phyloP scores from a whole-genome alignment of 2,329 filamentous ascomycete genomes.

The Microsporum audouinii region DNA sequence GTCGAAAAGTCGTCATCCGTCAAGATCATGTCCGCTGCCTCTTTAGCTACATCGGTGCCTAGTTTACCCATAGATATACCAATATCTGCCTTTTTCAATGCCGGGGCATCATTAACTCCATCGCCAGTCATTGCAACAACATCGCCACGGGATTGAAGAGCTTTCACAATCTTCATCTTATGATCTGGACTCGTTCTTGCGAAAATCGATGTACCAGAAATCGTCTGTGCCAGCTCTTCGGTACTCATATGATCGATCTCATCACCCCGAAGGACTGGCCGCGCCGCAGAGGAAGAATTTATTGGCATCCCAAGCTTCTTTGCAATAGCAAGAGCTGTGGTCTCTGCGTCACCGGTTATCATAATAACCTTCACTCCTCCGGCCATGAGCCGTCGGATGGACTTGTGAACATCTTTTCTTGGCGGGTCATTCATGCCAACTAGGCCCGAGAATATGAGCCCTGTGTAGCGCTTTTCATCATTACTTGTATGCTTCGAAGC shows the following conservation, averaged over 20 bases:
- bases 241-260: conserved; percentile 91
- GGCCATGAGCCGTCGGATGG: conserved; percentile 80
- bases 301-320: conserved; percentile 91
- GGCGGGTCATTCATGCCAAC: conserved; percentile 98
- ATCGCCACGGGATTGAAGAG: conserved; percentile 82
- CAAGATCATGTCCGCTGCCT: conserved; percentile 78
- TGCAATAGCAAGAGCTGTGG: conserved; percentile 86
- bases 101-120: conserved; percentile 93
- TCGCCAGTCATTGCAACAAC: conserved; percentile 99
- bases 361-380: conserved; percentile 96
- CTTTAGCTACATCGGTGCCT: conserved; percentile 94
- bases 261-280: conserved; percentile 68
- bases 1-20: conserved; percentile 83
- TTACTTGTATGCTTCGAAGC: conserved; percentile 43
- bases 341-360: conserved; percentile 96
- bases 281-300: conserved; percentile 43
- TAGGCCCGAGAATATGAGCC: conserved; percentile 78
- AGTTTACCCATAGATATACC: conserved; percentile 93
- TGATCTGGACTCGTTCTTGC: conserved; percentile 93
- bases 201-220: conserved; percentile 84
- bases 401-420: conserved; percentile 74
- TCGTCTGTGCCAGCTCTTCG: conserved; percentile 68
- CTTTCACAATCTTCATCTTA: conserved; percentile 92
- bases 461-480: conserved; percentile 65
- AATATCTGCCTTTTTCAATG: conserved; percentile 93